Conservation (phyloP, 495 filamentous ascomycete species). For the Aspergillus hancockii region DNA sequence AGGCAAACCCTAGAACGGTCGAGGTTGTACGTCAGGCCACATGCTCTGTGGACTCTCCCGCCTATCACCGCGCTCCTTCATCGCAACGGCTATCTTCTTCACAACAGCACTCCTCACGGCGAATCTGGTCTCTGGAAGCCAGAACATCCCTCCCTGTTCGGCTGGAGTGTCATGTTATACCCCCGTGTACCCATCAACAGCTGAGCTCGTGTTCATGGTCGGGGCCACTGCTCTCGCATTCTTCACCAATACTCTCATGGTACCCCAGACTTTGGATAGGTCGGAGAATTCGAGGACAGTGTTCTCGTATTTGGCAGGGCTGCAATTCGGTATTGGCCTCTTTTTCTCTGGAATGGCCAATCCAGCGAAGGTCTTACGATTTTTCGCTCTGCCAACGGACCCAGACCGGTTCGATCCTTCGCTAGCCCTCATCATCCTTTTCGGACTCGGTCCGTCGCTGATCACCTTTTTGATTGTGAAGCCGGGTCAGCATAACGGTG, state of each 20-base stretch:
- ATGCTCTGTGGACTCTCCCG: slow-evolving; percentile 61
- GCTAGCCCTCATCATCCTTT: slow-evolving; percentile 50
- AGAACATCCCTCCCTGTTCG: slow-evolving; percentile 39
- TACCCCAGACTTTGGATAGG: slow-evolving; percentile 28
- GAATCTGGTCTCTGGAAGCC: slow-evolving; percentile 33
- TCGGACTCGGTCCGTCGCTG: slow-evolving; percentile 50
- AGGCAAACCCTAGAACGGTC: slow-evolving; percentile 39
- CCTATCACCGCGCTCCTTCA: slow-evolving; percentile 51
- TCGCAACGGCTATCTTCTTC: slow-evolving; percentile 59
- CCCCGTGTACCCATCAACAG: slow-evolving; percentile 43
- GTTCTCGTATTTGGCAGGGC: slow-evolving; percentile 46
- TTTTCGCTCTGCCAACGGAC: slow-evolving; percentile 51
- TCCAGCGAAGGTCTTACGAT: slow-evolving; percentile 53
- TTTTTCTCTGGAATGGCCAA: slow-evolving; percentile 57
- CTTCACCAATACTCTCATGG: slow-evolving; percentile 34
- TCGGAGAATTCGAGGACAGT: slow-evolving; percentile 30
- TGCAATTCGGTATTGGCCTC: slow-evolving; percentile 57
- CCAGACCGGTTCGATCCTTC: slow-evolving; percentile 53
- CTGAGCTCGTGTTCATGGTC: slow-evolving; percentile 37
- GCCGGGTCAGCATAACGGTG: slow-evolving; percentile 28
- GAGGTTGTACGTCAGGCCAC: slow-evolving; percentile 62
- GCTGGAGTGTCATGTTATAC: slow-evolving; percentile 48
- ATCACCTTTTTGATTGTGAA: slow-evolving; percentile 32
- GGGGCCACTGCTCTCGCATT: slow-evolving; percentile 32
- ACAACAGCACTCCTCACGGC: slow-evolving; percentile 51